Evolutionary conservation across 441 rosid species (phyloP), one percentile per base, ranked within the genome.

Genomic region (Pelargonium hybrid): DNA sequence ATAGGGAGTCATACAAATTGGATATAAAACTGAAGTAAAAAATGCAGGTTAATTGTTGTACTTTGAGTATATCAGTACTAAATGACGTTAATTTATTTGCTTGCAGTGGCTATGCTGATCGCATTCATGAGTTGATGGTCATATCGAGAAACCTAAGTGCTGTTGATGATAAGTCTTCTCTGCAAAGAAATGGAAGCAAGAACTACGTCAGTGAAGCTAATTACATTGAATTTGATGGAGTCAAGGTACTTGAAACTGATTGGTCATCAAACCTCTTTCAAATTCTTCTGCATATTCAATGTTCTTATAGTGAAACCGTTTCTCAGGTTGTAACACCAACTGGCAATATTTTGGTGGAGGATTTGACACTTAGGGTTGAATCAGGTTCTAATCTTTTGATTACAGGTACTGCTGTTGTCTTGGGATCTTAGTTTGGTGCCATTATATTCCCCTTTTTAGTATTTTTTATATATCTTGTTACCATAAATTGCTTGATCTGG

Each of bases 281-380:
- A 54, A 31, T 54, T 73, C 31, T 47, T 39, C 66, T 69, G n/a
- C 23, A 26, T 43, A 69, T 75, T 57, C 66, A 69, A 29, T 73
- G 43, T 75, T 70, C 76, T 87, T 57, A 82, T 67, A 15, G 18
- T 71, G 65, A 20, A 68, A 31, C 39, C 77, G 57, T 74, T 69
- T 78, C 76, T 39, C 83, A 96, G 99, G 98, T 96, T 86, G 97
- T 93, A 66, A 96, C 99, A 56, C 99, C 99, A 62, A 93, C 90
- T 69, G 92, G 91, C 47, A 93, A 93, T 83, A 86, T 90, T 77
- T 84, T 93, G 88, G 98, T 96, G 79, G 84, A 91, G 86, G 92
- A 91, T 86, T 87, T 96, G 77, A 85, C 86, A 74, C 87, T 96
- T 79, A 90, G 79, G 84, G 91, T 96, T 75, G 93, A 90, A 77